Conservation (phyloP, 169 alveolate species). For the Plasmodium gallinaceum region DNA sequence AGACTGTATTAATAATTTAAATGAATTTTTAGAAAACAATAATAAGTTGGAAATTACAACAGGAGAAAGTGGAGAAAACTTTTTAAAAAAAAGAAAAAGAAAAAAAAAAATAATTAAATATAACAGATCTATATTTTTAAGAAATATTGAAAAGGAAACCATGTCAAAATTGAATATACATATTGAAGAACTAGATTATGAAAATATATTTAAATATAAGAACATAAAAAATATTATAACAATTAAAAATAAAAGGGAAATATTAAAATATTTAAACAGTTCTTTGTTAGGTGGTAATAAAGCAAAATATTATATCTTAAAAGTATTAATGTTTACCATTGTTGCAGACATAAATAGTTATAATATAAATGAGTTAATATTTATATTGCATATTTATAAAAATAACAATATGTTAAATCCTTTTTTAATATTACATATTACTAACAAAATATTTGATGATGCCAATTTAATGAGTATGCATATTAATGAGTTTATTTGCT, state of each 20-base stretch:
- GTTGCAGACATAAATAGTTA: conserved; percentile 17
- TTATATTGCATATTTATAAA: conserved; percentile 47
- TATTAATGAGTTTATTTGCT: conserved; percentile 42
- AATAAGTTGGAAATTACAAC: neutral
- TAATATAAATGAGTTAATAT: conserved; percentile 57
- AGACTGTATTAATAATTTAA: neutral
- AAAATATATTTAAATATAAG: conserved; percentile 34
- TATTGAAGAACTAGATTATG: conserved; percentile 46
- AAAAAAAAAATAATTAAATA: conserved; percentile 9
- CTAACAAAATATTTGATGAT: conserved; percentile 10
- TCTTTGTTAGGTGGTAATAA: conserved; percentile 35
- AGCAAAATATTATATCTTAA: conserved; percentile 57
- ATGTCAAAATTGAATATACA: conserved; percentile 30
- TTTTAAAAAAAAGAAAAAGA: neutral
- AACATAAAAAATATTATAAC: conserved; percentile 45
- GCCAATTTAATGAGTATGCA: neutral
- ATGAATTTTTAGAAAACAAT: neutral
- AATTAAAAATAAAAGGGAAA: conserved; percentile 17
- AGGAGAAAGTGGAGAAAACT: neutral
- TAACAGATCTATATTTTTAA: neutral
- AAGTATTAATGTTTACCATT: conserved; percentile 27
- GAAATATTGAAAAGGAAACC: conserved; percentile 15
- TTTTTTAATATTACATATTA: conserved; percentile 47
- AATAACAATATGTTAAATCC: conserved; percentile 46
- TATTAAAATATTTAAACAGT: conserved; percentile 56